Percentiles rank a stretch among this genome's conserved stretches.
Evolutionary conservation across 768 basidiomycete genomes (phyloP).

Genomic region (Ramaria sp.): DNA sequence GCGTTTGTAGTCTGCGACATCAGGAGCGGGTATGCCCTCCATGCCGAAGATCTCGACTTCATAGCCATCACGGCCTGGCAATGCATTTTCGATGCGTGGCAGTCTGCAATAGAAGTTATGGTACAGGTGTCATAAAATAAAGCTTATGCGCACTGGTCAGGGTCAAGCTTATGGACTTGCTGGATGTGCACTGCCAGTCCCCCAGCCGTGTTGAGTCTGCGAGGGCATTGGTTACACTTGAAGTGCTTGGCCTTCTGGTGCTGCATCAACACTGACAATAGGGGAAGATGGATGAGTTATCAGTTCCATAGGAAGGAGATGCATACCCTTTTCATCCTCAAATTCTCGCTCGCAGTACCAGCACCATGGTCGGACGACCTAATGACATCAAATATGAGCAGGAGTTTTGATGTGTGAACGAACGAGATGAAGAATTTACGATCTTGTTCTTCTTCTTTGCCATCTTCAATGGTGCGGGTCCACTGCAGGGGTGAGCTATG

Average conservation of each 20-base stretch:
- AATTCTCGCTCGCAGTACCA: constrained; percentile 99
- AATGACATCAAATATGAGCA: neutral
- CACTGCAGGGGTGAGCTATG: no score
- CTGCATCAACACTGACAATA: constrained; percentile 78
- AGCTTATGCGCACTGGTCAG: constrained; percentile 62
- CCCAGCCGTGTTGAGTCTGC: constrained; percentile 93
- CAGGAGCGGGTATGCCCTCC: constrained; percentile 94
- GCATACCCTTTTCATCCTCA: constrained; percentile 94
- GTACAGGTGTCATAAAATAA: neutral
- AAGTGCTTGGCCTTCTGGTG: constrained; percentile 99
- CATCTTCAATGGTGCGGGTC: neutral
- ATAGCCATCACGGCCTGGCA: constrained; percentile 94
- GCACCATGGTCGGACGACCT: constrained; percentile 91
- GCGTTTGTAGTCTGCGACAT: constrained; percentile 91
- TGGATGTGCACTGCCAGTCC: constrained; percentile 97
- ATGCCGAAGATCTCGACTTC: constrained; percentile 99
- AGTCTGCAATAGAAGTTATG: constrained; percentile 28
- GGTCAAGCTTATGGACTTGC: constrained; percentile 98
- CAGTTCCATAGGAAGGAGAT: neutral
- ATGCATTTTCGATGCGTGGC: constrained; percentile 90
- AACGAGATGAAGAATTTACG: neutral
- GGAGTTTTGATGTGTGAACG: neutral
- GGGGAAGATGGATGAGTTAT: neutral
- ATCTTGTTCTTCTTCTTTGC: constrained; percentile 10
- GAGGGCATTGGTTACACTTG: constrained; percentile 93